Base-by-base conservation (phyloP, 148 eudicot genomes). In the Simmondsia chinensis region DNA sequence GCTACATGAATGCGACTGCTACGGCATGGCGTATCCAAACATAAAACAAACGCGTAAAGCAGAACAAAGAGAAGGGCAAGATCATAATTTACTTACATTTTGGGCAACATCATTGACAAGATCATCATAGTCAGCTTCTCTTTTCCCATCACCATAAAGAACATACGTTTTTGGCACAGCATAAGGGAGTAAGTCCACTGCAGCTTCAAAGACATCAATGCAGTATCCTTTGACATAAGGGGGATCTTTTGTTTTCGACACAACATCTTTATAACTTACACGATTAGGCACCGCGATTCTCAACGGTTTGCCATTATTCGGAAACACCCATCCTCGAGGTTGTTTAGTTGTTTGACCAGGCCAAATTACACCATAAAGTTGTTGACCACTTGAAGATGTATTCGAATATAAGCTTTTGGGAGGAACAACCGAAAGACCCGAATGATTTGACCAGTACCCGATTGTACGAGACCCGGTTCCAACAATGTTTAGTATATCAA, bases 251-350 rank as follows among this genome's bases (percentile, higher is more conserved):
- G 63, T 83, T 54, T 68, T 71, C 13, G 64, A 45, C 6, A 77
- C 83, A 52, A 75, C 50, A 26, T 77, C 71, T 35, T 65, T 63
- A 37, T 61, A 88, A 60, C 75, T 71, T 46, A 75, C 77, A 42
- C 91, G 73, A 44, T 77, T 22, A 33, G 96, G 97, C 31, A 88
- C 97, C 18, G 66, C 94, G 50, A 88, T 84, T 28, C 17, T 60
- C 44, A 88, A 52, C 39, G 87, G 83, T 55, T 71, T 69, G 21
- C 97, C 97, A 63, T 88, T 83, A 44, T 88, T 69, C 1, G 94
- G 87, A 55, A 88, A 88, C 38, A 83, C 82, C 97, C 97, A 88
- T 37, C 97, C 97, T 21, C 83, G 76, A 46, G 97, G 97, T 47
- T 28, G 39, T 17, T 47, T 54, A 16, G 52, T 49, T 19, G 80